Evolutionary conservation across 1,139 yeast genomes (phyloP).

Genomic region (Diutina neorugosa): DNA sequence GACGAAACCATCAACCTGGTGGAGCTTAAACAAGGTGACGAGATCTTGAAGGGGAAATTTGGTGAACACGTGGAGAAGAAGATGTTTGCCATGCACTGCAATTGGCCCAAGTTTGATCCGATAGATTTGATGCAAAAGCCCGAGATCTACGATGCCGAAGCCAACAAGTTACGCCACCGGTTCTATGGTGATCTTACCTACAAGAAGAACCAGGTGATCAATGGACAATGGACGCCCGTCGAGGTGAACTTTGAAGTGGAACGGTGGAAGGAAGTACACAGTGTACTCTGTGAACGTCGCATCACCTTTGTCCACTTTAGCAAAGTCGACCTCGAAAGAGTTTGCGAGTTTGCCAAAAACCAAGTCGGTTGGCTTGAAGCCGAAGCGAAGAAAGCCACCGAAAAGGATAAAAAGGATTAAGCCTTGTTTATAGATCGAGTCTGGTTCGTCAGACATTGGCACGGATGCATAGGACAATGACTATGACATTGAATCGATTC

Average conservation of each 20-base stretch:
- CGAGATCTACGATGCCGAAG: not conserved
- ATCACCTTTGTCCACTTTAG: not conserved
- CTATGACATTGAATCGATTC: too few species aligned
- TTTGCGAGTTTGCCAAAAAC: slow-evolving; percentile 1
- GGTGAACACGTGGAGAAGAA: not conserved
- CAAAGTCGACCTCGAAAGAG: not conserved
- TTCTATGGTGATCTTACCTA: slow-evolving; percentile 1
- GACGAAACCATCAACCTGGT: not conserved
- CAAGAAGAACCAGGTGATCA: not conserved
- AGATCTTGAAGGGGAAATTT: not conserved
- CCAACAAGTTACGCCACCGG: not conserved
- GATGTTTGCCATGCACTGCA: slow-evolving; percentile 3
- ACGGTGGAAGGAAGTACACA: not conserved
- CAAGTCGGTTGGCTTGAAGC: slow-evolving; percentile 1
- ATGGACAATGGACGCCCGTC: not conserved
- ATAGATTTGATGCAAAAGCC: not conserved
- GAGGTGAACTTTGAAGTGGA: not conserved
- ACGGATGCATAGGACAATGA: too few species aligned
- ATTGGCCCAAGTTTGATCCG: slow-evolving; percentile 4
- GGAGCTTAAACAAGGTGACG: not conserved
- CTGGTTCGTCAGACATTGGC: too few species aligned
- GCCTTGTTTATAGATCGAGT: too few species aligned
- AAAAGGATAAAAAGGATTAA: not conserved
- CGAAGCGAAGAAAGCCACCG: not conserved
- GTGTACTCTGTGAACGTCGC: not conserved